These are phyloP conservation scores for Kandelia obovata DNA, from an alignment of 345 rosid species.

Conservation along the genomic window DNA sequence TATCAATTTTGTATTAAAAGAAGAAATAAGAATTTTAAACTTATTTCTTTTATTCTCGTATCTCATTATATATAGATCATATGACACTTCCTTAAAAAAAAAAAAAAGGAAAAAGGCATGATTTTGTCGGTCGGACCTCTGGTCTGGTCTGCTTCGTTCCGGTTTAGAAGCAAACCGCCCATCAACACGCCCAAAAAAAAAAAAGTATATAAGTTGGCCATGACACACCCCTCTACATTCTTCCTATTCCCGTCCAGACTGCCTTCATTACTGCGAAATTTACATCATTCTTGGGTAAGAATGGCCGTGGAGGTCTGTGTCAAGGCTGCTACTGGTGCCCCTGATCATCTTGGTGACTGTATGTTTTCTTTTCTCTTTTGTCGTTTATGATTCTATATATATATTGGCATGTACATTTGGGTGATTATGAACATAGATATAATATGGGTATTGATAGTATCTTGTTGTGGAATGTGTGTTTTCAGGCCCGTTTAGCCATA, in stretches of 20 bases:
- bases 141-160: too few relatives aligned
- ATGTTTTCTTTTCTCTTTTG: conserved; percentile 3
- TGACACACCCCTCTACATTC: neutral
- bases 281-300: neutral
- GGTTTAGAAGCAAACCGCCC: too few relatives aligned
- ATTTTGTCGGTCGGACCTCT: too few relatives aligned
- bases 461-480: neutral
- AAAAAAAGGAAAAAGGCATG: too few relatives aligned
- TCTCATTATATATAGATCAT: too few relatives aligned
- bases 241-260: neutral
- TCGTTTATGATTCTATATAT: neutral
- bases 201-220: too few relatives aligned
- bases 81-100: too few relatives aligned
- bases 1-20: too few relatives aligned
- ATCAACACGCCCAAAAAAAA: too few relatives aligned
- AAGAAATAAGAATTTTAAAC: too few relatives aligned
- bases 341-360: conserved; percentile 77
- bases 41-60: too few relatives aligned
- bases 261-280: neutral
- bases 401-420: neutral
- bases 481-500: conserved; percentile 73
- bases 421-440: neutral
- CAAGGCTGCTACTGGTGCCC: conserved; percentile 79
- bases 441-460: neutral
- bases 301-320: conserved; percentile 84